Conservation (phyloP, 805 yeast genomes). For the Kodamaea kakaduensis region DNA sequence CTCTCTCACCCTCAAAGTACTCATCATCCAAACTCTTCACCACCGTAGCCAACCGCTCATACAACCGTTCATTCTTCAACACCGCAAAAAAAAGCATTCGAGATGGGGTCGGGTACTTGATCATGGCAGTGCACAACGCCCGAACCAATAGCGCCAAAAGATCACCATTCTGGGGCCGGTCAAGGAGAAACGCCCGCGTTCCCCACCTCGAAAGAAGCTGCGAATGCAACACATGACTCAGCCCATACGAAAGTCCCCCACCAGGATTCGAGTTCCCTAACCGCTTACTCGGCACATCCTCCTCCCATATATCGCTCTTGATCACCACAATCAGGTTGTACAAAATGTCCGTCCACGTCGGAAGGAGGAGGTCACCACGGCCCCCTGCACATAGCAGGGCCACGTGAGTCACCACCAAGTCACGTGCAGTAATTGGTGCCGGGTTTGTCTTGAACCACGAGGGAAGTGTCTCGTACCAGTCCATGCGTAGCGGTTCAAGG, state of each 20-base stretch:
- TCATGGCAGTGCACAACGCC: conserved; percentile 48
- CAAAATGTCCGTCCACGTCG: conserved; percentile 53
- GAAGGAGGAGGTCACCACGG: conserved; percentile 31
- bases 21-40: conserved; percentile 26
- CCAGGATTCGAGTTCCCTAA: conserved; percentile 30
- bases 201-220: conserved; percentile 42
- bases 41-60: conserved; percentile 32
- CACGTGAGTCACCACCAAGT: conserved; percentile 54
- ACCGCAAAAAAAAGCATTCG: conserved; percentile 52
- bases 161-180: conserved; percentile 47
- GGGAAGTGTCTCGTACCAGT: conserved; percentile 51
- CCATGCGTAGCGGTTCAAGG: conserved; percentile 42
- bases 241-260: conserved; percentile 49
- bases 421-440: conserved; percentile 53
- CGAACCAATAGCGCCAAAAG: conserved; percentile 56
- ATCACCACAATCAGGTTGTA: conserved; percentile 53
- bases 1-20: conserved; percentile 19
- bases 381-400: conserved; percentile 23
- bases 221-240: conserved; percentile 40
- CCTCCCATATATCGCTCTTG: conserved; percentile 11
- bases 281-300: conserved; percentile 20
- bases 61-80: conserved; percentile 37
- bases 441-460: conserved; percentile 42
- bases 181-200: conserved; percentile 29
- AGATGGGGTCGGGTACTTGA: conserved; percentile 50